These are phyloP conservation scores for Metarhizium humberi DNA, from an alignment of 2,329 filamentous ascomycete species.

Conservation along the genomic window DNA sequence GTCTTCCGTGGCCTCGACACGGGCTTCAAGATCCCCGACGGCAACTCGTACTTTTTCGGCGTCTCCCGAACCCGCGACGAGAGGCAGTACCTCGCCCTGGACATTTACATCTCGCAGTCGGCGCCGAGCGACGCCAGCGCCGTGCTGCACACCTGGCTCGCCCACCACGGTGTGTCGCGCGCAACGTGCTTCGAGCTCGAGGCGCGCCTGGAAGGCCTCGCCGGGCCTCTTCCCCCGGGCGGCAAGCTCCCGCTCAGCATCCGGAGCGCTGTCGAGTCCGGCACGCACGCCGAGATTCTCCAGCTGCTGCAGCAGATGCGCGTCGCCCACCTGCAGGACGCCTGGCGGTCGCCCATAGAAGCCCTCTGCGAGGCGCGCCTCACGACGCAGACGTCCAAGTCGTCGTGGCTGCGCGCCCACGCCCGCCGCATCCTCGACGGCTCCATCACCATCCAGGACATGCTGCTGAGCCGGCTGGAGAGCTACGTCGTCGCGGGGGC, in stretches of 20 bases:
- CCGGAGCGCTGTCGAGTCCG: conserved; percentile 14
- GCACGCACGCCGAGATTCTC: conserved; percentile 20
- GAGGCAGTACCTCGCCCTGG: conserved; percentile 9
- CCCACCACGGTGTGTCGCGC: conserved; percentile 24
- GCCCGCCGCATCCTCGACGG: background rate
- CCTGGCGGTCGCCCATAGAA: conserved; percentile 16
- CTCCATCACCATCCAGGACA: background rate
- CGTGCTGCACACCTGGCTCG: conserved; percentile 27
- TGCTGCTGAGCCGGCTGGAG: background rate
- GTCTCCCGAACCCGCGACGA: conserved; percentile 13
- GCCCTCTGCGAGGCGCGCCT: background rate
- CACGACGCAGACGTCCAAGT: background rate
- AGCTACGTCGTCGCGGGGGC: background rate
- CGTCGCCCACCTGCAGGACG: conserved; percentile 13
- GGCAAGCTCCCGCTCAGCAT: conserved; percentile 16
- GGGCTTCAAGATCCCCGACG: conserved; percentile 22
- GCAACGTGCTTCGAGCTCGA: conserved; percentile 23
- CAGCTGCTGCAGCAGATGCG: conserved; percentile 22
- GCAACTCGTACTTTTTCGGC: conserved; percentile 24
- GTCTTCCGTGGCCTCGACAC: conserved; percentile 26
- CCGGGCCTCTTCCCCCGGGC: background rate
- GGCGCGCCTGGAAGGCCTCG: conserved; percentile 13
- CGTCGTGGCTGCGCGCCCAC: background rate
- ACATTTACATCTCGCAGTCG: conserved; percentile 27
- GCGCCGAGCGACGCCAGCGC: conserved; percentile 20